Percentiles rank a stretch among this genome's conserved stretches.
Evolutionary conservation across 352 stramenopile genomes (phyloP).

Genomic region (Pythium utonaiense): DNA sequence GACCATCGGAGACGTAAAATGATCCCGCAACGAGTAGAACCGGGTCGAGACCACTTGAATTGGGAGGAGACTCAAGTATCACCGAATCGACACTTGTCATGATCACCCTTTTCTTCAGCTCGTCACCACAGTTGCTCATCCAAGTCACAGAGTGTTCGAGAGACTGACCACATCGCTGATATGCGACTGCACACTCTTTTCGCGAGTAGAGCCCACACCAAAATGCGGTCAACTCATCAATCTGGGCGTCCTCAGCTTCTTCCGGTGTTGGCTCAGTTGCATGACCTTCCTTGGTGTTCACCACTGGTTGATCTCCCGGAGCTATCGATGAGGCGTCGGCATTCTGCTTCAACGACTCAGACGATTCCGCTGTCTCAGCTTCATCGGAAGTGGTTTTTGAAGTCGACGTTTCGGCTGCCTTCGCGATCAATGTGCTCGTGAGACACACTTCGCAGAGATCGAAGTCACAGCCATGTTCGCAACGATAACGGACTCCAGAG

Average conservation of each 20-base stretch:
- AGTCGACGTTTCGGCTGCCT: constrained; percentile 8
- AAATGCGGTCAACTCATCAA: constrained; percentile 43
- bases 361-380: background rate
- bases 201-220: constrained; percentile 61
- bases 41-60: constrained; percentile 49
- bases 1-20: constrained; percentile 54
- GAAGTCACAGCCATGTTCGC: constrained; percentile 63
- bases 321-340: background rate
- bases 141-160: constrained; percentile 42
- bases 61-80: constrained; percentile 17
- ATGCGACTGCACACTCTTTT: constrained; percentile 58
- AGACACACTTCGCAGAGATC: constrained; percentile 71
- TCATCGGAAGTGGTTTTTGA: background rate
- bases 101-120: constrained; percentile 41
- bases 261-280: background rate
- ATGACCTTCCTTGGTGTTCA: background rate
- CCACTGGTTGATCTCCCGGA: background rate
- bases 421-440: constrained; percentile 33
- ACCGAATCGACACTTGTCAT: constrained; percentile 30
- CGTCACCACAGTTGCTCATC: constrained; percentile 40
- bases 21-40: constrained; percentile 69
- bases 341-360: background rate
- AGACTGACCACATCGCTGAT: constrained; percentile 40
- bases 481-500: constrained; percentile 52
- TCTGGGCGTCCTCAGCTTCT: constrained; percentile 17